Evolutionary conservation across 805 yeast genomes (phyloP), one percentile per base, ranked within the genome.

Genomic region (Metschnikowia henanensis): DNA sequence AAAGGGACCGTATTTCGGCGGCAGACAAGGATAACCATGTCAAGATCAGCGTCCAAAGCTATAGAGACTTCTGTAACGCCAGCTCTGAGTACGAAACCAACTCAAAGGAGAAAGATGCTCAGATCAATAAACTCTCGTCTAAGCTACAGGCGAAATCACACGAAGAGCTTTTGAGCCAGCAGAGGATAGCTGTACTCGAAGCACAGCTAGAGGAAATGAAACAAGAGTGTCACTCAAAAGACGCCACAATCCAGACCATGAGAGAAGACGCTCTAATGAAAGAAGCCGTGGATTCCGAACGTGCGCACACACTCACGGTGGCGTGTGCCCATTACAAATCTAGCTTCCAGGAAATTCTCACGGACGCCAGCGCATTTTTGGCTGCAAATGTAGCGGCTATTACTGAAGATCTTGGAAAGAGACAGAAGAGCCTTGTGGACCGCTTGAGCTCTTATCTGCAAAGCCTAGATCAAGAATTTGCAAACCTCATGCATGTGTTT

Each of bases 1-100:
- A 80, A 51, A 70, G 72, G 30, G 94, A 87, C 59, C 62, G 85
- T 30, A 57, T 72, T 30, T 84, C 91, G 0, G 74, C 88, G 0
- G 72, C 83, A 49, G 65, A 68, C 8, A 83, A 77, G 57, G 85
- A 83, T 49, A 50, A 43, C 16, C 90, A 91, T 1, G 72, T 86
- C 19, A 82, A 70, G 55, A 63, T 87, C 74, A 80, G 81, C 53
- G 78, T 77, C 23, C 72, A 66, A 13, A 81, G 81, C 57, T 83
- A 83, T 53, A 50, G 58, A 17, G 49, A 51, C 18, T 47, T 40
- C 26, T 37, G 41, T n/a, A 28, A 46, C 6, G 45, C 51, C n/a
- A 42, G 37, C 10, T 36, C 29, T 6, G 41, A 50, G n/a, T 39
- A 44, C 10, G 49, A 50, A 15, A 32, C 50, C 22, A 44, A 15